Evolutionary conservation across 176 grass and related monocot genomes (phyloP).

Genomic region (Dendrocalamus sinicus): DNA sequence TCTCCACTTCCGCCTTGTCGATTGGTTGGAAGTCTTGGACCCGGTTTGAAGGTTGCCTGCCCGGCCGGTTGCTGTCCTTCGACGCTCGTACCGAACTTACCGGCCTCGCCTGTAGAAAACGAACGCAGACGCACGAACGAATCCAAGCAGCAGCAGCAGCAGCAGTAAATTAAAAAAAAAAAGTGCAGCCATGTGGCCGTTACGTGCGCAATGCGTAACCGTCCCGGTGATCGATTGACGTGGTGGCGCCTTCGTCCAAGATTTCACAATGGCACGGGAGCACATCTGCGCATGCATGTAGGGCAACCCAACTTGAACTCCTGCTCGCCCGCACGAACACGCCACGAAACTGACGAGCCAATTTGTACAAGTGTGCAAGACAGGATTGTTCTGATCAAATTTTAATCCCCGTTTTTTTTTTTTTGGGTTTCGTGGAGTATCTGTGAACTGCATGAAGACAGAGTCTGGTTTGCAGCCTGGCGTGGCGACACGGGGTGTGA

Average conservation of each 20-base stretch:
- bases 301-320: no score
- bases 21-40: constrained; percentile 28
- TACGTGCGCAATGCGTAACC: not conserved
- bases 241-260: not conserved
- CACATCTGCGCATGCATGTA: no score
- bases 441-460: not conserved
- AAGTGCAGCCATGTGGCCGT: not conserved
- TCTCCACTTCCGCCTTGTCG: constrained; percentile 12
- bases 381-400: not conserved
- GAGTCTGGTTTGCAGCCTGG: not conserved
- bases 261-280: not conserved
- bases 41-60: not conserved
- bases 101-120: not conserved
- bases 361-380: not conserved
- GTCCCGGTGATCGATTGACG: not conserved
- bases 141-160: not conserved
- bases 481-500: not conserved
- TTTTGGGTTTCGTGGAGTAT: not conserved
- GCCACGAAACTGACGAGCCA: not conserved
- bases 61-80: constrained; percentile 21
- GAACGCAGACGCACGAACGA: not conserved
- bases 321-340: not conserved
- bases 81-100: constrained; percentile 51
- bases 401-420: not conserved
- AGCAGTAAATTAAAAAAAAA: no score